A percentile compares a stretch with the other conserved stretches of the same genome.
These are phyloP conservation scores for Ophiosphaerella herpotricha DNA, from an alignment of 2,329 filamentous ascomycete genomes.

Conservation along the genomic window DNA sequence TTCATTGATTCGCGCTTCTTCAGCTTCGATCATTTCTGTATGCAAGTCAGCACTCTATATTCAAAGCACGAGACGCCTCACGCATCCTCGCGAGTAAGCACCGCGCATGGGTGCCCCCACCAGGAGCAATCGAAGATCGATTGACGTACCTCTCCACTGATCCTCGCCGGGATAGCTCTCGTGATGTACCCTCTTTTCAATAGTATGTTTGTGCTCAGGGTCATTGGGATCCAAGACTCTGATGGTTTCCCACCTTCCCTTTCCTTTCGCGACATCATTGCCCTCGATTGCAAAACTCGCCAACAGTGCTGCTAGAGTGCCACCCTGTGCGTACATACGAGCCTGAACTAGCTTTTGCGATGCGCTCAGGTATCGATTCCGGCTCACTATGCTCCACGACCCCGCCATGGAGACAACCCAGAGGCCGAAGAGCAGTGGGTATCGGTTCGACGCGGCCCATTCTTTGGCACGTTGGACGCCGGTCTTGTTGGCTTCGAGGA, in stretches of 20 bases:
- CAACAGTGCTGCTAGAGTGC: slow-evolving; percentile 83
- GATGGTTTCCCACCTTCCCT: slow-evolving; percentile 82
- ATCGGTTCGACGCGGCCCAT: slow-evolving; percentile 81
- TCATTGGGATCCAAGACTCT: slow-evolving; percentile 80
- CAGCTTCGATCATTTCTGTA: slow-evolving; percentile 79
- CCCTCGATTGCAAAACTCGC: slow-evolving; percentile 83
- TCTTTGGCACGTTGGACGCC: slow-evolving; percentile 65
- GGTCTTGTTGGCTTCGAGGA: slow-evolving; percentile 60
- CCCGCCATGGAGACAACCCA: slow-evolving; percentile 82
- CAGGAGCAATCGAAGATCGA: neutral
- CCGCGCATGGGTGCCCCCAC: neutral
- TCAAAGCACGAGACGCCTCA: too few species aligned
- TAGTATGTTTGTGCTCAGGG: slow-evolving; percentile 78
- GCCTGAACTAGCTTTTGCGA: slow-evolving; percentile 92
- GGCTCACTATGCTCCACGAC: slow-evolving; percentile 74
- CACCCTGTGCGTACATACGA: slow-evolving; percentile 88
- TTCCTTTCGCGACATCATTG: slow-evolving; percentile 74
- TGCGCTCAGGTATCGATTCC: slow-evolving; percentile 74
- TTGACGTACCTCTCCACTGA: slow-evolving; percentile 79
- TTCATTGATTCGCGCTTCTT: slow-evolving; percentile 66
- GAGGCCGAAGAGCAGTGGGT: slow-evolving; percentile 79
- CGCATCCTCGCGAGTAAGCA: slow-evolving; percentile 6
- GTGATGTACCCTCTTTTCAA: slow-evolving; percentile 87
- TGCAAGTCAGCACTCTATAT: slow-evolving; percentile 19
- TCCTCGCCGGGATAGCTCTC: slow-evolving; percentile 88